Evolutionary conservation across 2,329 filamentous ascomycete genomes (phyloP), one percentile per base, ranked within the genome.

Genomic region (Magnaporthiopsis poae): DNA sequence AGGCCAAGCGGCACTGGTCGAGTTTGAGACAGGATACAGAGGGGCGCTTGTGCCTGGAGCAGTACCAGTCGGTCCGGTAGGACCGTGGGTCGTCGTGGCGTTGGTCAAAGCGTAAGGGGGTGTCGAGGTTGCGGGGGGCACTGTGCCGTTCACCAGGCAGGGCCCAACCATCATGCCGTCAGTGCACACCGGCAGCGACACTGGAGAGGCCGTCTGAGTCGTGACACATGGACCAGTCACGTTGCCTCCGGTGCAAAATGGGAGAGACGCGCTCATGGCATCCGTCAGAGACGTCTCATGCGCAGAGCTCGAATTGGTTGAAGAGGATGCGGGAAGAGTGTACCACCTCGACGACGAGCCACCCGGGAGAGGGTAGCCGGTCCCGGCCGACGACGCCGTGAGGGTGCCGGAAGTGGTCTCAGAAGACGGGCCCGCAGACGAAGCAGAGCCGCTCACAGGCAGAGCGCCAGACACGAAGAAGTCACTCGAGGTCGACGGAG

Each of bases 151-250:
- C 46, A 65, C 52, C 31, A 60, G 15, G 35, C 62, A 64, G n/a
- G 62, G 25, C 15, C 62, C 39, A 15, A 27, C 18, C 62, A 64
- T 64, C 3, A 18, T 36, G 13, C 62, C 62, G 27, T 39, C 62
- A 15, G n/a, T 64, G 13, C 62, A 64, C 35, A 64, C 39, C 21
- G 62, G 25, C 29, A 64, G 39, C 62, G 35, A 56, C 13, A 27
- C 56, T 8, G 62, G 27, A 64, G n/a, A 46, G 12, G 62, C 27
- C 27, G 29, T 7, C 27, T 35, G 61, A 3, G 35, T 39, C 15
- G 35, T 64, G 9, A 64, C 39, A 11, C 63, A 65, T 21, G 63
- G 63, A 12, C 63, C 63, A 12, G 56, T 25, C 63, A 65, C 60
- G 3, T 29, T 13, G 29, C 63, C 63, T 0, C 63, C 56, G 1